phyloP scores from a whole-genome alignment of 306 rosid species.

The Lathyrus aphaca region DNA sequence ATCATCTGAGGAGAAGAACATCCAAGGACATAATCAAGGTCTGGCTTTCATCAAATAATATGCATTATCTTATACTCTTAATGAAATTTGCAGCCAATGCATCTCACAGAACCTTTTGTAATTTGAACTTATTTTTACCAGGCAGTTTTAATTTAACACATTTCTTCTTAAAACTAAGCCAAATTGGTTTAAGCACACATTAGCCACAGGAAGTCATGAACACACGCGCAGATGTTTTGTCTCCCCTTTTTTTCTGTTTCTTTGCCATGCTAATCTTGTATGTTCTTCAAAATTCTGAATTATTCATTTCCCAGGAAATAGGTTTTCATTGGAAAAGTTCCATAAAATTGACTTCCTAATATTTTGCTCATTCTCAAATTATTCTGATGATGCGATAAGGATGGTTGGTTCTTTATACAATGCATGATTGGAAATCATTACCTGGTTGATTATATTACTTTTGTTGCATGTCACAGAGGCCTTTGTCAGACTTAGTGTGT shows the following conservation, averaged over 20 bases:
- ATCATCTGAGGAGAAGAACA: slow-evolving; percentile 56
- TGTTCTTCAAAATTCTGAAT: slow-evolving; percentile 7
- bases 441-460: slow-evolving; percentile 20
- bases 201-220: slow-evolving; percentile 30
- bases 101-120: slow-evolving; percentile 17
- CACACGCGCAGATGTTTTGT: slow-evolving; percentile 19
- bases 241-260: slow-evolving; percentile 24
- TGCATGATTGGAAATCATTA: background rate
- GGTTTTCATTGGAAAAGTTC: background rate
- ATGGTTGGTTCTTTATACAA: slow-evolving; percentile 27
- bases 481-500: slow-evolving; percentile 2
- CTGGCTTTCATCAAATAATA: slow-evolving; percentile 39
- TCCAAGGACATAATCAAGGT: slow-evolving; percentile 55
- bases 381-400: slow-evolving; percentile 13
- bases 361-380: background rate
- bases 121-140: slow-evolving; percentile 11
- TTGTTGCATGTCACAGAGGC: slow-evolving; percentile 7
- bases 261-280: background rate
- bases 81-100: slow-evolving; percentile 27
- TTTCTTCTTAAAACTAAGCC: slow-evolving; percentile 3
- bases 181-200: slow-evolving; percentile 15
- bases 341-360: background rate
- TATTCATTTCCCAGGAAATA: slow-evolving; percentile 27
- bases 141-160: slow-evolving; percentile 15
- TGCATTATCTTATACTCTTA: slow-evolving; percentile 35